These are phyloP conservation scores for Elongisporangium prolatum DNA, from an alignment of 352 stramenopile species.

Conservation along the genomic window DNA sequence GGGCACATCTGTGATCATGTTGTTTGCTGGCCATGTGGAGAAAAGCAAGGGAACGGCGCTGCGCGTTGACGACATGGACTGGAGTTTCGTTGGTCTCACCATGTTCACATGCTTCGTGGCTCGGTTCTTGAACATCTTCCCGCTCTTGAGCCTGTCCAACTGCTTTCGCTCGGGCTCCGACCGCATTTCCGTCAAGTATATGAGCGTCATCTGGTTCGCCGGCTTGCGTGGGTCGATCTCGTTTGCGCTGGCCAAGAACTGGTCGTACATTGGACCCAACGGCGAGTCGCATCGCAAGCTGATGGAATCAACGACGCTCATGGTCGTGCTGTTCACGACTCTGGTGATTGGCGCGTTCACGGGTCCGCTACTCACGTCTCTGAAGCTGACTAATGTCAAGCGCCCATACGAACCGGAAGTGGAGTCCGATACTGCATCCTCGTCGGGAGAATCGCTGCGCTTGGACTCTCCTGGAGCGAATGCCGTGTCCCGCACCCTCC, in stretches of 20 bases:
- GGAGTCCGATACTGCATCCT: conserved; percentile 28
- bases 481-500: conserved; percentile 14
- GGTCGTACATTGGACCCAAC: conserved; percentile 69
- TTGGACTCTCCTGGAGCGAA: conserved; percentile 25
- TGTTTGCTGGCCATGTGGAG: conserved; percentile 69
- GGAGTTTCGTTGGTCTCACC: conserved; percentile 77
- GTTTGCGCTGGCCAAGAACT: conserved; percentile 88
- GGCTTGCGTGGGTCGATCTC: conserved; percentile 92
- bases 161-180: conserved; percentile 45
- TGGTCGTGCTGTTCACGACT: conserved; percentile 85
- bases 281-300: conserved; percentile 69
- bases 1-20: conserved; percentile 80
- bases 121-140: conserved; percentile 78
- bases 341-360: conserved; percentile 77
- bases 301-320: conserved; percentile 83
- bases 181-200: conserved; percentile 66
- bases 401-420: conserved; percentile 14
- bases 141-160: conserved; percentile 69
- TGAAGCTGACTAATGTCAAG: conserved; percentile 36
- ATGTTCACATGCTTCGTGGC: conserved; percentile 60
- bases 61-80: conserved; percentile 78
- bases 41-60: conserved; percentile 49
- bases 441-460: conserved; percentile 21
- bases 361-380: conserved; percentile 52
- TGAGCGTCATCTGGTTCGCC: conserved; percentile 90